Evolutionary conservation across 2,329 filamentous ascomycete species (phyloP), one percentile per base, ranked within the genome.

Genomic region (Fusarium sp.): DNA sequence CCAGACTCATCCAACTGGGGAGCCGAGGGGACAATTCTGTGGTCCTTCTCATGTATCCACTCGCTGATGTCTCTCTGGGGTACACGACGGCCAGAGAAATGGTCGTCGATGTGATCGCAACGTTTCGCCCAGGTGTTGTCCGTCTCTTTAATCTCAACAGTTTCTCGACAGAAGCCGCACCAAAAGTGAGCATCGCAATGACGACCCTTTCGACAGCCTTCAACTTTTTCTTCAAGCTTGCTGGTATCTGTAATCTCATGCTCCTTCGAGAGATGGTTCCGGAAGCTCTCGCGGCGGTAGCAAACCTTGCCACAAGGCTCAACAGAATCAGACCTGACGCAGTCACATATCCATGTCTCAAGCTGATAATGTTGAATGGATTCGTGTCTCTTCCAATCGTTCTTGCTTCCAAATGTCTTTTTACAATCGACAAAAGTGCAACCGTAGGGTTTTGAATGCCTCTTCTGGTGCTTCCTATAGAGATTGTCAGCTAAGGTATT

Each of bases 331-430:
- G 71, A 12, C 47, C 68, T 72, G 33, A 22, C 51, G 51, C 87
- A 81, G 35, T 88, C 85, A 78, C 95, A 97, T 35, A 88, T 89
- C 91, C 93, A 97, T 53, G 87, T 86, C 77, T 95, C 91, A 11
- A 88, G 81, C 65, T 92, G 89, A 68, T 89, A 90, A 79, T 97
- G 95, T 77, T 95, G 92, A 22, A 89, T 90, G 72, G 90, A 92
- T 78, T 98, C 95, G 77, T 98, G 95, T 3, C 95, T 90, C 79
- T 97, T 97, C 95, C 90, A 98, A 81, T 98, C 95, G 66, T 94
- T 95, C 79, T 97, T 97, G 81, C 93, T 95, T n/a, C 95, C 95
- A 74, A 97, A 97, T 0, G 79, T 85, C 78, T 94, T 95, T 54
- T 82, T 81, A 77, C 95, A 97, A 35, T 83, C 82, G 14, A 85